These are phyloP conservation scores for Cladorrhinum samala DNA, from an alignment of 495 filamentous ascomycete genomes.

Conservation along the genomic window DNA sequence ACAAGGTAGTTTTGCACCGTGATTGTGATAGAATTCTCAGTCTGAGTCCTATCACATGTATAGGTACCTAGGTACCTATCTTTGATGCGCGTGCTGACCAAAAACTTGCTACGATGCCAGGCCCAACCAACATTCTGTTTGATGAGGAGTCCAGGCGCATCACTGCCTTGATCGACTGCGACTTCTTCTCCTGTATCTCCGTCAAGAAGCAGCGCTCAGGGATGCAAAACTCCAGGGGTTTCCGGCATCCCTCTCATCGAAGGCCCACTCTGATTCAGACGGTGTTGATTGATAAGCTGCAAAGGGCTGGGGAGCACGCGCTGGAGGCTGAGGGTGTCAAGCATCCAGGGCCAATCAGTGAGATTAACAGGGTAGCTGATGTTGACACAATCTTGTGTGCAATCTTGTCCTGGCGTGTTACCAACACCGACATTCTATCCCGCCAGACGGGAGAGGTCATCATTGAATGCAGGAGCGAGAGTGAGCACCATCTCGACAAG, in stretches of 20 bases:
- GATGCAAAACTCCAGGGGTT: slow-evolving; percentile 8
- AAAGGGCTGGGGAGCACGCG: slow-evolving; percentile 6
- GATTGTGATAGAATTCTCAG: no score
- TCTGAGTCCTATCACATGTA: no score
- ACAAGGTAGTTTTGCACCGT: neutral
- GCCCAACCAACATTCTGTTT: slow-evolving; percentile 6
- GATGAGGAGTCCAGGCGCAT: neutral
- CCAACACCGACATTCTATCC: neutral
- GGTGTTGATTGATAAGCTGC: slow-evolving; percentile 3
- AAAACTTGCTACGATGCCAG: neutral
- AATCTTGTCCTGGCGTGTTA: slow-evolving; percentile 2
- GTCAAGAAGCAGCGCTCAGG: slow-evolving; percentile 1
- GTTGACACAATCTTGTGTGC: slow-evolving; percentile 7
- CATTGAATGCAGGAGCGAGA: slow-evolving; percentile 2
- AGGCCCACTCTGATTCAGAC: neutral
- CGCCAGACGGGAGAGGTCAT: slow-evolving; percentile 2
- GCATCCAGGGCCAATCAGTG: neutral
- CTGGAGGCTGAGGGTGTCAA: slow-evolving; percentile 1
- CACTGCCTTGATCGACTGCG: slow-evolving; percentile 6
- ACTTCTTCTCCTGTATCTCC: slow-evolving; percentile 7
- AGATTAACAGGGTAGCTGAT: slow-evolving; percentile 5
- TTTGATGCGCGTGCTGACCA: neutral
- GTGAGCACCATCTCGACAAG: slow-evolving; percentile 10
- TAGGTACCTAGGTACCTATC: neutral
- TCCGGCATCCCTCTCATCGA: slow-evolving; percentile 2